These are phyloP conservation scores for Coprinopsis marcescibilis DNA, from an alignment of 768 basidiomycete species.

Conservation along the genomic window DNA sequence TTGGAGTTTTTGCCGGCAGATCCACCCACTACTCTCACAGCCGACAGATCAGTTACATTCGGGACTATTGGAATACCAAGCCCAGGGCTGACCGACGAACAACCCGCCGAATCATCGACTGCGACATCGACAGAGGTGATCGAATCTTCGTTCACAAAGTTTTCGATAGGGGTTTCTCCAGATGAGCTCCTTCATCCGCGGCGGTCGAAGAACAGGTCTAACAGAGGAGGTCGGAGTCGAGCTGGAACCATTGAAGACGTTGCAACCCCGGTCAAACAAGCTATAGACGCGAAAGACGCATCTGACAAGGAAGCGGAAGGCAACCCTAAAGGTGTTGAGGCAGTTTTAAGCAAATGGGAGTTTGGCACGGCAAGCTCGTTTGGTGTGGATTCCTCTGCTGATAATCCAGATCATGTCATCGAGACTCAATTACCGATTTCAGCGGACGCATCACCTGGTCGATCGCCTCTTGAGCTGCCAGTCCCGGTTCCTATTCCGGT, in stretches of 20 bases:
- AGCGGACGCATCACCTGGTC: neutral
- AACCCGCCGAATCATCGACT: neutral
- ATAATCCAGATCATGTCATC: neutral
- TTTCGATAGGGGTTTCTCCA: constrained; percentile 1
- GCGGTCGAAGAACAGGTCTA: constrained; percentile 2
- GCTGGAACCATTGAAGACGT: constrained; percentile 2
- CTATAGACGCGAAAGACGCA: no score
- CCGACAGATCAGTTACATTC: constrained; percentile 38
- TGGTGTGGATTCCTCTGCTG: neutral
- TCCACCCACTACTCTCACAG: constrained; percentile 5
- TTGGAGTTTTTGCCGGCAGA: no score
- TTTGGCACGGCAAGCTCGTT: constrained; percentile 43
- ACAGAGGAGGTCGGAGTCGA: neutral
- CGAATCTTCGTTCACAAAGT: neutral
- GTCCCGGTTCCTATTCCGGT: no score
- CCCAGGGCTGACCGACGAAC: neutral
- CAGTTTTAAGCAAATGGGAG: constrained; percentile 38
- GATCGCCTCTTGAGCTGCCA: neutral
- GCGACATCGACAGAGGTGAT: no score
- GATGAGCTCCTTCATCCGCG: neutral
- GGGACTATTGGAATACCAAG: constrained; percentile 38
- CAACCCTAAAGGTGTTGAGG: neutral
- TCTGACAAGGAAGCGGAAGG: constrained; percentile 19
- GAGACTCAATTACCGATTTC: neutral
- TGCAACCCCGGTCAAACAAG: no score